Percentiles rank a stretch among this genome's conserved stretches.
phyloP scores from a whole-genome alignment of 2,329 filamentous ascomycete genomes.

The Purpureocillium takamizusanense region DNA sequence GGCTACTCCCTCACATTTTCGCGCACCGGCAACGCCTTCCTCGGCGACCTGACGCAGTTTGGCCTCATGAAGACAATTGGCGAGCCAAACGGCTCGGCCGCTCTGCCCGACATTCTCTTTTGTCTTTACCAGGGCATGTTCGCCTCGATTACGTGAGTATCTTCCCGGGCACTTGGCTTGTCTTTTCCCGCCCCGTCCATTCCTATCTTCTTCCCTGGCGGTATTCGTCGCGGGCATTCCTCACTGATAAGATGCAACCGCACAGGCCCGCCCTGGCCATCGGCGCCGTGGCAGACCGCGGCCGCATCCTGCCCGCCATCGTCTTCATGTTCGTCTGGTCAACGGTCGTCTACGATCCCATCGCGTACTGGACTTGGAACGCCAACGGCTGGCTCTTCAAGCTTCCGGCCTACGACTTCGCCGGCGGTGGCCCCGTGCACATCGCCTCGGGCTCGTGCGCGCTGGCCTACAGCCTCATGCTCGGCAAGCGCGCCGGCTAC shows the following conservation, averaged over 20 bases:
- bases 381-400: constrained; percentile 61
- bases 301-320: constrained; percentile 50
- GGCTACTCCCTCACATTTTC: constrained; percentile 82
- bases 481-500: constrained; percentile 60
- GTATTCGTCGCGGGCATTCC: too few species aligned
- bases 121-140: constrained; percentile 87
- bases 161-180: neutral
- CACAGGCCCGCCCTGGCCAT: constrained; percentile 48
- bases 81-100: constrained; percentile 61
- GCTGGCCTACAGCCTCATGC: constrained; percentile 64
- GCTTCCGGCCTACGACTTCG: constrained; percentile 64
- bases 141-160: constrained; percentile 71
- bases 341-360: constrained; percentile 63
- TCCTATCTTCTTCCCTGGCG: too few species aligned
- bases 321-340: constrained; percentile 65
- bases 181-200: too few species aligned
- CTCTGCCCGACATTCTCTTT: constrained; percentile 75
- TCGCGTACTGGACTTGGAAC: constrained; percentile 76
- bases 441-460: constrained; percentile 64
- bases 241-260: too few species aligned
- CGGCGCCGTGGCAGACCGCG: constrained; percentile 52
- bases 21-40: constrained; percentile 66
- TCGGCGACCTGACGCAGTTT: constrained; percentile 74
- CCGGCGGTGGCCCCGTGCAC: constrained; percentile 67
- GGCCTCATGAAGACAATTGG: constrained; percentile 71